Evolutionary conservation across 2,329 filamentous ascomycete species (phyloP), one percentile per base, ranked within the genome.

Genomic region (Neonectria neomacrospora): DNA sequence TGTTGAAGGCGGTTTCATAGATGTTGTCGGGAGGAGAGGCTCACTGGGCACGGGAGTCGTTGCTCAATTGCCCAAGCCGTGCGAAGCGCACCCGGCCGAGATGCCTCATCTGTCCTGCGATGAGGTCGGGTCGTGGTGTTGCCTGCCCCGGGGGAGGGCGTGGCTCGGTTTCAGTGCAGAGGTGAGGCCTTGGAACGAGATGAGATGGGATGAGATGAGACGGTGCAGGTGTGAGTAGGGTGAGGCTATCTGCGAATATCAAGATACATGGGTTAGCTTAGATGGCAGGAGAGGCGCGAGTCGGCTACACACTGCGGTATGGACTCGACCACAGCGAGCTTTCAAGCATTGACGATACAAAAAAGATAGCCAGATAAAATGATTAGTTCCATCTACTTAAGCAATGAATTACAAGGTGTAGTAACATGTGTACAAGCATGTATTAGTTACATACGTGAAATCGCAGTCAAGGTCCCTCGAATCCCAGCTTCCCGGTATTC

Each of bases 11-110:
- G 14, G 42, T 22, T 45, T 26, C 12, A 16, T 45, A 42, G 39
- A 22, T 8, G 7, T n/a, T 12, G 12, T 45, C 41, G 20, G 5
- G 23, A 4, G 22, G 5, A 5, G 8, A 22, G 22, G 18, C 44
- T 9, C 41, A 61, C 52, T 61, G 52, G 5, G 11, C 11, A 9
- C 39, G 39, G 22, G 44, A 51, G 11, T 22, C 14, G 14, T 14
- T 23, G 28, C 11, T 34, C 52, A 37, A 56, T 26, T 26, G 39
- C 5, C 52, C 52, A 61, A 16, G 52, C 37, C 3, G 58, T 37
- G 23, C 26, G 44, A 6, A 44, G 52, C 18, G 54, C 32, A 16
- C 14, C 14, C 32, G 14, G 4, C 12, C 5, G 42, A 32, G 11
- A 18, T 4, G 48, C 42, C 39, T 4, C 8, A 12, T 16, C 20